These are phyloP conservation scores for Haematococcus lacustris DNA, from an alignment of 139 green algal species.

Conservation along the genomic window DNA sequence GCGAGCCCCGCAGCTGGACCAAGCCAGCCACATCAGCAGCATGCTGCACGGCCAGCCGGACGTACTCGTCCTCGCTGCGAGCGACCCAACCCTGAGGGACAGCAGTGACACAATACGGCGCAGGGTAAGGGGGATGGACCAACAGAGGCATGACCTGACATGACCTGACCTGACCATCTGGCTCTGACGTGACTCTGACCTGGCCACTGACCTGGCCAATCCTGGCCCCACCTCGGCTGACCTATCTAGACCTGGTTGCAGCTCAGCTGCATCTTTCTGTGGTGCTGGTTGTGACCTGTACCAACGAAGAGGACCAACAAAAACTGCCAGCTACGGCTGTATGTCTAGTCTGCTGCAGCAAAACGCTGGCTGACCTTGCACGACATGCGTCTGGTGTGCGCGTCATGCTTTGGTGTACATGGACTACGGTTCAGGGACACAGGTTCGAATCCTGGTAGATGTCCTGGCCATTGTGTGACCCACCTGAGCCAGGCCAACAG, in stretches of 20 bases:
- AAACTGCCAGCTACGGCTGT: neutral
- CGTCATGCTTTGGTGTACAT: too few species aligned
- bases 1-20: conserved; percentile 41
- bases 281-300: too few species aligned
- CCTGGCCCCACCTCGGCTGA: too few species aligned
- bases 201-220: neutral
- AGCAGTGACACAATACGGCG: neutral
- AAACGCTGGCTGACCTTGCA: neutral
- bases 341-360: neutral
- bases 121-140: neutral
- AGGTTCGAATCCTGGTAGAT: too few species aligned
- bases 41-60: conserved; percentile 54
- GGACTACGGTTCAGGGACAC: neutral
- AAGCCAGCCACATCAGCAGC: conserved; percentile 46
- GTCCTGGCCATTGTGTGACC: neutral
- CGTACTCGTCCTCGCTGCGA: conserved; percentile 68
- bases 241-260: too few species aligned
- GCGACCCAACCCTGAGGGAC: conserved; percentile 63
- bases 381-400: too few species aligned
- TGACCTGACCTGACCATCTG: neutral
- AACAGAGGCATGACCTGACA: neutral
- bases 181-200: neutral
- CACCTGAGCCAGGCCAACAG: conserved; percentile 57
- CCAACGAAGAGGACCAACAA: neutral
- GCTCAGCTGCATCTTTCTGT: too few species aligned